Conservation (phyloP, 495 filamentous ascomycete genomes). For the Annulohypoxylon bovei region DNA sequence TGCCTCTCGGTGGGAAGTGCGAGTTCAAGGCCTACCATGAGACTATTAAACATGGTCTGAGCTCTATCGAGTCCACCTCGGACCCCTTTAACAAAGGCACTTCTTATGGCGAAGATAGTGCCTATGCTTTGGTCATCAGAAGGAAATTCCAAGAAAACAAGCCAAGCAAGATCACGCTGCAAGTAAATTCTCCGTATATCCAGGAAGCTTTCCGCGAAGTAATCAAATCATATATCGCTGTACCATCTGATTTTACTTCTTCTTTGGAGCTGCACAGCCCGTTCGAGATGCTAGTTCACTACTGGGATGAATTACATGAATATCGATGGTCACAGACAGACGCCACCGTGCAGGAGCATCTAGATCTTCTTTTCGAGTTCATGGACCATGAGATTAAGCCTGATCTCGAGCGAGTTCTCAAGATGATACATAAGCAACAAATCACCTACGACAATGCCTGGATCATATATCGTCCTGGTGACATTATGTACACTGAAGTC, state of each 20-base stretch:
- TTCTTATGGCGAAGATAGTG: conserved; percentile 27
- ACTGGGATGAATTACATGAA: conserved; percentile 48
- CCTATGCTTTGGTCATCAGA: conserved; percentile 52
- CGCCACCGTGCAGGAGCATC: conserved; percentile 45
- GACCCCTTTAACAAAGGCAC: conserved; percentile 33
- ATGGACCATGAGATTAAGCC: conserved; percentile 46
- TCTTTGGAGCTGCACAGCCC: conserved; percentile 43
- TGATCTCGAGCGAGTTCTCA: conserved; percentile 41
- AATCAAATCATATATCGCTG: conserved; percentile 52
- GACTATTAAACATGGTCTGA: conserved; percentile 33
- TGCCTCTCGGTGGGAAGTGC: conserved; percentile 30
- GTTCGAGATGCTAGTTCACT: conserved; percentile 46
- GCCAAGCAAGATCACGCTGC: conserved; percentile 47
- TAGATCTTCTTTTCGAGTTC: conserved; percentile 49
- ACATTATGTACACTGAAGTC: conserved; percentile 46
- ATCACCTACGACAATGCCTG: conserved; percentile 47
- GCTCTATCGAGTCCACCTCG: conserved; percentile 3
- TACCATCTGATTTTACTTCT: conserved; percentile 48
- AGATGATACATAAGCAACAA: conserved; percentile 44
- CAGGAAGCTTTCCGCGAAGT: conserved; percentile 48
- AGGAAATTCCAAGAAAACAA: conserved; percentile 38
- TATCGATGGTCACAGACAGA: conserved; percentile 42
- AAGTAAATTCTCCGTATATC: conserved; percentile 57
- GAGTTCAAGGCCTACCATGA: conserved; percentile 45
- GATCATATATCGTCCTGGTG: conserved; percentile 52